These are phyloP conservation scores for Globisporangium polare DNA, from an alignment of 352 stramenopile species.

Conservation along the genomic window DNA sequence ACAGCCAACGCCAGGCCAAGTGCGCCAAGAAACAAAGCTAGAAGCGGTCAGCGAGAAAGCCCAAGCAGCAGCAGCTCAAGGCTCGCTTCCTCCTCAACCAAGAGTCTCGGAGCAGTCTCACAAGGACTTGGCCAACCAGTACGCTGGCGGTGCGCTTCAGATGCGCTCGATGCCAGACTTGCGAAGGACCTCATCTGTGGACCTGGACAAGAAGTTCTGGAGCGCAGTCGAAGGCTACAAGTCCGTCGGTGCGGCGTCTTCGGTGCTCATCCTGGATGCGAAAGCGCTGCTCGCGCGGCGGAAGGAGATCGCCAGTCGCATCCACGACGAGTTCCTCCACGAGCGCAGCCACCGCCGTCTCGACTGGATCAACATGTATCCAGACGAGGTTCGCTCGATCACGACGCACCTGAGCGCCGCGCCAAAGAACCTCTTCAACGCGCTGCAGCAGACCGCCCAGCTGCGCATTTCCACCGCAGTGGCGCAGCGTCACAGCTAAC, in stretches of 20 bases:
- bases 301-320: conserved; percentile 33
- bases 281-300: conserved; percentile 29
- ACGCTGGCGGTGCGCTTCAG: not conserved
- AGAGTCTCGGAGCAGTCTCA: not conserved
- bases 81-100: not conserved
- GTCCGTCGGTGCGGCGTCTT: conserved; percentile 28
- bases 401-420: conserved; percentile 23
- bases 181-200: conserved; percentile 8
- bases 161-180: not conserved
- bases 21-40: not conserved
- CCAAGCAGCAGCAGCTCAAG: not conserved
- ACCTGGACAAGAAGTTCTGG: conserved; percentile 54
- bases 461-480: conserved; percentile 42
- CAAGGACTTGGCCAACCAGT: not conserved
- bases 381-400: conserved; percentile 32
- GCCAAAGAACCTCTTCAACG: conserved; percentile 40
- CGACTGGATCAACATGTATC: conserved; percentile 52
- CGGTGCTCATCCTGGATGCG: conserved; percentile 32
- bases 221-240: conserved; percentile 59
- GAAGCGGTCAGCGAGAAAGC: not conserved
- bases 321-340: conserved; percentile 47
- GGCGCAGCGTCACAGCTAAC: conserved; percentile 6
- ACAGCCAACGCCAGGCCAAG: not conserved
- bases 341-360: conserved; percentile 15
- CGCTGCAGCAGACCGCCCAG: conserved; percentile 48